A percentile compares a stretch with the other conserved stretches of the same genome.
phyloP scores from a whole-genome alignment of 495 filamentous ascomycete species.

The Lentithecium fluviatile region DNA sequence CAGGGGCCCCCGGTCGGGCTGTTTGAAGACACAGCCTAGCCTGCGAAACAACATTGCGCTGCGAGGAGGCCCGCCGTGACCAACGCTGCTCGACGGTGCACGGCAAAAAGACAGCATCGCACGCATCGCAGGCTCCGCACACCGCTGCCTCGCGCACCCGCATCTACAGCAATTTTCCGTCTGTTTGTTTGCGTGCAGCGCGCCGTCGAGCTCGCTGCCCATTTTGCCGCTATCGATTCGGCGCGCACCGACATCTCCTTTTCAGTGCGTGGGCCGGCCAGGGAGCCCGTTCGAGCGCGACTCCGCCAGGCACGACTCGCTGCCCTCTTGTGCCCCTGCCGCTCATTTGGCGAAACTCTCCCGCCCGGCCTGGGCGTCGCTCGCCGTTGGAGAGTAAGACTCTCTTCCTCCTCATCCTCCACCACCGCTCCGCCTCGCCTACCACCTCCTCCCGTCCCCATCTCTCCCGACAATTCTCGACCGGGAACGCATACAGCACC shows the following conservation, averaged over 20 bases:
- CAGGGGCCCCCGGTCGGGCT: no score
- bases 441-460: background rate
- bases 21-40: conserved; percentile 7
- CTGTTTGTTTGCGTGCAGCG: no score
- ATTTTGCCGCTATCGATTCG: conserved; percentile 20
- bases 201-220: background rate
- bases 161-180: no score
- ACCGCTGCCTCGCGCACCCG: no score
- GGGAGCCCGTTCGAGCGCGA: conserved; percentile 11
- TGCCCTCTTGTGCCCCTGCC: conserved; percentile 1
- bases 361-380: conserved; percentile 3
- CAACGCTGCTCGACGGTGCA: background rate
- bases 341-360: conserved; percentile 5
- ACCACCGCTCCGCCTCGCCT: conserved; percentile 4
- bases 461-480: conserved; percentile 30
- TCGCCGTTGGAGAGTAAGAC: conserved; percentile 1
- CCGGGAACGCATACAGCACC: conserved; percentile 23
- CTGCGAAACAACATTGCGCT: background rate
- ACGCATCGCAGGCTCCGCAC: no score
- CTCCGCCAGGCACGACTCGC: conserved; percentile 3
- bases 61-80: background rate
- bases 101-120: background rate
- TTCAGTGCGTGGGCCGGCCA: conserved; percentile 7
- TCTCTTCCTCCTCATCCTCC: conserved; percentile 10
- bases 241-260: conserved; percentile 6